Base-by-base conservation (phyloP, 1,284 basidiomycete species). In the Leccinum solheimii region DNA sequence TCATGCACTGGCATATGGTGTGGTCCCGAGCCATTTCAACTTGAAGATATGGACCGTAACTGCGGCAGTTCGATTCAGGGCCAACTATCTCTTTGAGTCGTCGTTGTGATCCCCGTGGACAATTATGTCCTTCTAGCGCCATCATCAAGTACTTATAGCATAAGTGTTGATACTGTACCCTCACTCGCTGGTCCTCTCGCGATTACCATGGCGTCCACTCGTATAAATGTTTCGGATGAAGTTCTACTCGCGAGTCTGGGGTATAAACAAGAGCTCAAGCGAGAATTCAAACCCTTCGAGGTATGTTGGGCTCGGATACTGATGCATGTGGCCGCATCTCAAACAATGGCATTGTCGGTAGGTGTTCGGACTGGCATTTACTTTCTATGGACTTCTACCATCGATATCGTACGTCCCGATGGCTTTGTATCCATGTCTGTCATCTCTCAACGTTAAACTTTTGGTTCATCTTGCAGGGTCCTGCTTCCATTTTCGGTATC, bases 221-320 rank as follows among this genome's bases (percentile, higher is more conserved):
- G 6, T 27, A 23, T 38, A 14, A 43, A 65, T 11, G 27, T 52
- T 48, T 62, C 59, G 5, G 77, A 78, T 60, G 76, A 75, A 50
- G 66, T 60, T 5, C 53, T 74, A 19, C 69, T 79, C 10, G 77
- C 74, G 1, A 61, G 62, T 16, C 67, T 77, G 9, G 78, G 80
- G 10, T 83, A 82, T 66, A 77, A 77, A 58, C 79, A 81, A 57
- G 81, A 82, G 65, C 73, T 79, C 66, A 77, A 74, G 58, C 73
- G 78, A n/a, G 72, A 53, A 4, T 73, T 71, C n/a, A 63, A 43
- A 32, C 63, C 66, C 26, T 45, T 71, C 26, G 69, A 71, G 51
- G 68, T 66, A 48, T 26, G 66, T 63, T 13, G n/a, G 40, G 10
- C 34, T 36, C 34, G 2, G 2, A 30, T 14, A 27, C n/a, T 2